Base-by-base conservation (phyloP, 78 protist species). In the Creolimax fragrantissima region DNA sequence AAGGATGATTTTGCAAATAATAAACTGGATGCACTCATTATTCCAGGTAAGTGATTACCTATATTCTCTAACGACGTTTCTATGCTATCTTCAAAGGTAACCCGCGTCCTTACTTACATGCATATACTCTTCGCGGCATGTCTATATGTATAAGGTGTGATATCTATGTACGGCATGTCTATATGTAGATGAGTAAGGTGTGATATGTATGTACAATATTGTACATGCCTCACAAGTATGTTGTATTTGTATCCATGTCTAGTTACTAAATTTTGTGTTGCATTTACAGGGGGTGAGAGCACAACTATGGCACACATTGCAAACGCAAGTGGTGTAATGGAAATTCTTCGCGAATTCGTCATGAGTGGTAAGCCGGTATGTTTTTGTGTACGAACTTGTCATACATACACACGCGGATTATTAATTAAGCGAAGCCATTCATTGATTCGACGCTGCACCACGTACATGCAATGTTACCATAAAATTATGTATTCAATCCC, bases 291-390 rank as follows among this genome's bases (percentile, higher is more conserved):
- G 3, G 92, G 92, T 37, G 92, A 90, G n/a, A 90, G 92, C 86
- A 90, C 92, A 24, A 90, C 92, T 41, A 89, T 90, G 92, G 92
- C 47, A 32, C 85, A 58, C 6, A n/a, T 90, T 67, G 92, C 92
- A 24, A 84, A 90, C 85, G 41, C 35, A 5, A 3, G 47, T 17
- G 92, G 92, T 41, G 36, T 90, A 4, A 3, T 67, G 43, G 86
- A 90, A 6, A 41, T 43, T 37, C 84, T 89, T 39, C 88, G 84
- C 44, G 83, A 47, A 17, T 47, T 47, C 47, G 74, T 6, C 5
- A 11, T 5, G 7, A 17, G 36, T 42, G 42, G 84, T 5, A 43
- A 47, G 91, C 90, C 90, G 39, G 74, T 58, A 58, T 58, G 74
- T 58, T 24, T 32, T 58, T 58, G 39, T 24, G 74, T 1, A n/a